Base-by-base conservation (phyloP, 2,329 filamentous ascomycete genomes). In the Fusarium avenaceum region DNA sequence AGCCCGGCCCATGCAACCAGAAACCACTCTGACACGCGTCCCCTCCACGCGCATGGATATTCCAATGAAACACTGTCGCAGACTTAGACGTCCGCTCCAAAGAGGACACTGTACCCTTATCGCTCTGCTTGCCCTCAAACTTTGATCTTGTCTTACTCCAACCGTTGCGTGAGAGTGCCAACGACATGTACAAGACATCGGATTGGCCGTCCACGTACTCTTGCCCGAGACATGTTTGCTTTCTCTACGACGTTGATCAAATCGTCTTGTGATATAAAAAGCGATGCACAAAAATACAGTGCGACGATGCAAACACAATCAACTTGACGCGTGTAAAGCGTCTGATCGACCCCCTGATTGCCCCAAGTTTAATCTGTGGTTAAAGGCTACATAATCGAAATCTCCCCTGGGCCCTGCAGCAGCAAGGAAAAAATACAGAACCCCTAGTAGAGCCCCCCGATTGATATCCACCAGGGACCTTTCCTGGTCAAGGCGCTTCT, bases 1-100 rank as follows among this genome's bases (percentile, higher is more conserved):
- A 47, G 19, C 14, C 33, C 30, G 38, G 50, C 30, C 53, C 63
- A 42, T 62, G 57, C 35, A 61, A 68, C 57, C 53, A 68, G 63
- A 65, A 71, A 72, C 59, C 26, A 26, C 61, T 68, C 57, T 69
- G 71, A 72, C 71, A 72, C 71, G 71, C 71, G 71, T 73, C 70
- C 59, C 35, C 38, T 52, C 49, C 57, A 64, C 63, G 67, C 56
- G 57, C 57, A 61, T 66, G 66, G 59, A 60, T 48, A 14, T 59
- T 55, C 48, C 48, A 63, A 67, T 63, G 57, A 58, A 65, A 69
- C 57, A 57, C 57, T 54, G 45, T 39, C 45, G 22, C 20, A 45
- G 33, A 26, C 10, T 52, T 58, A 39, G 45, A 42, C 22, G 43
- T 47, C 62, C 62, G 42, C 35, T 24, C n/a, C 24, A 28, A 45